Conservation (phyloP, 257 asterid genomes). For the Nicotiana tomentosiformis region DNA sequence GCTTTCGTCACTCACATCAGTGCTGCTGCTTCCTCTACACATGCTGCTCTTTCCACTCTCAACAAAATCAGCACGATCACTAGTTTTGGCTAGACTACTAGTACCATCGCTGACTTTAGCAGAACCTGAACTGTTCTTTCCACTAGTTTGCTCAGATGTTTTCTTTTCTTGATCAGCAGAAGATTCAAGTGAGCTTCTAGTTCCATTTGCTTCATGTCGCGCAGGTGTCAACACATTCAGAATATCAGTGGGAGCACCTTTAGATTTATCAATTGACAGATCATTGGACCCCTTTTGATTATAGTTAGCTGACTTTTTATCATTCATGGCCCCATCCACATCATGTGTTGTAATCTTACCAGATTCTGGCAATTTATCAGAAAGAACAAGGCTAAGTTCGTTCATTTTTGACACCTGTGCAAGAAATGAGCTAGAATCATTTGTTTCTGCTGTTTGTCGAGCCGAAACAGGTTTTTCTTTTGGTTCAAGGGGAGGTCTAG, state of each 20-base stretch:
- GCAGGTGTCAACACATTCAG: constrained; percentile 20
- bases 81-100: constrained; percentile 19
- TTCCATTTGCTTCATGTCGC: constrained; percentile 6
- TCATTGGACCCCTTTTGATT: constrained; percentile 4
- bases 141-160: constrained; percentile 13
- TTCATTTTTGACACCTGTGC: constrained; percentile 6
- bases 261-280: constrained; percentile 19
- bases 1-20: constrained; percentile 38
- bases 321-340: background rate
- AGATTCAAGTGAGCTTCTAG: constrained; percentile 18
- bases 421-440: constrained; percentile 8
- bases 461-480: background rate
- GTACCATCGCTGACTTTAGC: constrained; percentile 20
- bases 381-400: constrained; percentile 1
- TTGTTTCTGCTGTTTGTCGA: constrained; percentile 14
- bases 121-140: constrained; percentile 25
- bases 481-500: constrained; percentile 8
- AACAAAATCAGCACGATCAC: constrained; percentile 17
- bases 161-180: constrained; percentile 19
- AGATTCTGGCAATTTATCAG: constrained; percentile 17
- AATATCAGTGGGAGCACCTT: constrained; percentile 11
- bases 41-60: constrained; percentile 32
- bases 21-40: constrained; percentile 30
- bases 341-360: background rate
- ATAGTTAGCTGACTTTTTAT: background rate